Evolutionary conservation across 331 rosid genomes (phyloP), one percentile per base, ranked within the genome.

Genomic region (Cydonia oblonga): DNA sequence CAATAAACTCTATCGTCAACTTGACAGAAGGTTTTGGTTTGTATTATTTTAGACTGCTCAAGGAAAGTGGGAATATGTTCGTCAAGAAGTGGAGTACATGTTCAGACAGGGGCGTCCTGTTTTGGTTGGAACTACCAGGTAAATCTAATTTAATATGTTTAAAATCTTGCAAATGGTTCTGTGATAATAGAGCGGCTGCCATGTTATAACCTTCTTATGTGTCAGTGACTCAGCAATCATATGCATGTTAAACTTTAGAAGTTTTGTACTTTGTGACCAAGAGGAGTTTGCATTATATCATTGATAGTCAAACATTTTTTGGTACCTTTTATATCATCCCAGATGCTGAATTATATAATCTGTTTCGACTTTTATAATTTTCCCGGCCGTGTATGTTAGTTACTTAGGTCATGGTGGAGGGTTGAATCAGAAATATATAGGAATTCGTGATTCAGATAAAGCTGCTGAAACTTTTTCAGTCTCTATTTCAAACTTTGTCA

Each of bases 91-190:
- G 81, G 92, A 91, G 66, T 70, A 82, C 81, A 93, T 93, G 96
- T 93, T 93, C 76, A 81, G 85, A 82, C 90, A 84, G 86, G 96
- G 98, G 32, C 91, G 96, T 26, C 98, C 97, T 78, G 91, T 93
- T 81, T 87, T 93, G 76, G 98, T 93, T 75, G 98, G 98, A 72
- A 93, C 95, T 64, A 93, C 98, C 65, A 91, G 98, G 98, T 93
- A 84, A 75, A 40, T 64, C 72, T 68, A 35, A 32, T 24, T 51
- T 61, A 13, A 16, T 25, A 22, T 44, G 5, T 74, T 23, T 4
- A 40, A 59, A 15, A 54, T 61, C 73, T 70, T 72, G 40, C 64
- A 54, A 33, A 10, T 15, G 58, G 35, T 61, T 61, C 69, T 16
- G 2, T 25, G 28, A 49, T 44, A 2, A 15, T 52, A 25, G 16